These are phyloP conservation scores for Nicotiana obtusifolia DNA, from an alignment of 257 asterid genomes.

Conservation along the genomic window DNA sequence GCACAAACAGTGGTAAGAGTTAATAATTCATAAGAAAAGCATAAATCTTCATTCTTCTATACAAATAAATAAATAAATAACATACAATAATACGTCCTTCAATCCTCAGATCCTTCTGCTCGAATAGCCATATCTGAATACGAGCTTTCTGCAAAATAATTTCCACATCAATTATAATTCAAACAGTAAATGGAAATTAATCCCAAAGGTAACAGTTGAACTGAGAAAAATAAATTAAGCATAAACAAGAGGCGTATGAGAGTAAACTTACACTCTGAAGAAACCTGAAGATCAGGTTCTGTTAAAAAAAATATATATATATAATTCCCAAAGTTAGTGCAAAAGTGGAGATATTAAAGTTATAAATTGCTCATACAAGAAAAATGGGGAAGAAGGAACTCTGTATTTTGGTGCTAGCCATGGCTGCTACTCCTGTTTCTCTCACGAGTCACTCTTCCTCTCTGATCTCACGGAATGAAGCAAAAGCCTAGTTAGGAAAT, in stretches of 20 bases:
- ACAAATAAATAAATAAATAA: neutral
- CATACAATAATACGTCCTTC: constrained; percentile 58
- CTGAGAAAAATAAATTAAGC: neutral
- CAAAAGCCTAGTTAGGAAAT: neutral
- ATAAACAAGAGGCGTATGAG: neutral
- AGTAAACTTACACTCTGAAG: constrained; percentile 50
- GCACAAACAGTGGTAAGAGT: neutral
- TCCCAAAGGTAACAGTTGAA: neutral
- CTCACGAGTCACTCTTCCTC: neutral
- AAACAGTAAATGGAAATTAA: neutral
- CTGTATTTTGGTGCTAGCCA: constrained; percentile 64
- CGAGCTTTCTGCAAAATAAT: constrained; percentile 41
- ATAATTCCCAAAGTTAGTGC: neutral
- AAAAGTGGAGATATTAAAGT: too few relatives aligned
- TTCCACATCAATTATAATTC: neutral
- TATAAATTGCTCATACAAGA: neutral
- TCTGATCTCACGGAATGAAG: neutral
- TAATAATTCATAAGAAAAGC: neutral
- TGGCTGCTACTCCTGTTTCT: constrained; percentile 25
- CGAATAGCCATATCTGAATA: constrained; percentile 57
- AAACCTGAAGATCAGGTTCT: constrained; percentile 64
- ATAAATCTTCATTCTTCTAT: neutral
- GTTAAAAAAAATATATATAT: constrained; percentile 3
- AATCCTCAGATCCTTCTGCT: constrained; percentile 61
- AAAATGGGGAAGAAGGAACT: constrained; percentile 1